Conservation (phyloP, 2,329 filamentous ascomycete species). For the Xylariomycetidae sp. region DNA sequence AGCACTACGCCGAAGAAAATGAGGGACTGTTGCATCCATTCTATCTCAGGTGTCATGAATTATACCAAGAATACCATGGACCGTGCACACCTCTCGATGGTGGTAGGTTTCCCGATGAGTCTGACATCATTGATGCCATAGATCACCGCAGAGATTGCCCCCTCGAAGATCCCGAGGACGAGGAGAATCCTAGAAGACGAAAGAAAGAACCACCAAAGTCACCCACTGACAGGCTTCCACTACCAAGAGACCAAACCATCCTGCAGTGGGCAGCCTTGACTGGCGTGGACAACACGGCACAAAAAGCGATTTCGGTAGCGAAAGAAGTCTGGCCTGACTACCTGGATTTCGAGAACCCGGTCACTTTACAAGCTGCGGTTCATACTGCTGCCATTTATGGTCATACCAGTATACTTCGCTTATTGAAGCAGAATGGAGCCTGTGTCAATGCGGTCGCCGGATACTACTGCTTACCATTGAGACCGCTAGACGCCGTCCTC, state of each 20-base stretch:
- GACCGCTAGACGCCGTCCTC: neutral
- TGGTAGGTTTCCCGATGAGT: neutral
- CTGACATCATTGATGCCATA: neutral
- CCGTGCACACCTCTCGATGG: neutral
- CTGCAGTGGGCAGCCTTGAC: neutral
- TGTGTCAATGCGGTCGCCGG: neutral
- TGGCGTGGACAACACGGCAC: neutral
- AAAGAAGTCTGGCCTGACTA: neutral
- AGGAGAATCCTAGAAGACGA: too few relatives aligned
- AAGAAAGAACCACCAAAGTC: too few relatives aligned
- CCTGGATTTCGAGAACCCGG: neutral
- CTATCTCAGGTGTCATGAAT: neutral
- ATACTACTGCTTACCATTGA: neutral
- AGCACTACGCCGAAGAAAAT: neutral
- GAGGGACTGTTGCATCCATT: neutral
- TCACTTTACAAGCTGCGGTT: neutral
- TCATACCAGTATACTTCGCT: neutral
- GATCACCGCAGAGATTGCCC: too few relatives aligned
- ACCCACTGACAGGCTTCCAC: neutral
- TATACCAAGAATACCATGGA: neutral
- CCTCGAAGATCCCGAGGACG: neutral
- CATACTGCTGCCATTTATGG: neutral
- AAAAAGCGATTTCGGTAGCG: neutral
- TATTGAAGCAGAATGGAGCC: neutral
- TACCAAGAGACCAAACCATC: neutral